A percentile compares a stretch with the other conserved stretches of the same genome.
phyloP scores from a whole-genome alignment of 768 basidiomycete species.

The Amylocystis lapponica region DNA sequence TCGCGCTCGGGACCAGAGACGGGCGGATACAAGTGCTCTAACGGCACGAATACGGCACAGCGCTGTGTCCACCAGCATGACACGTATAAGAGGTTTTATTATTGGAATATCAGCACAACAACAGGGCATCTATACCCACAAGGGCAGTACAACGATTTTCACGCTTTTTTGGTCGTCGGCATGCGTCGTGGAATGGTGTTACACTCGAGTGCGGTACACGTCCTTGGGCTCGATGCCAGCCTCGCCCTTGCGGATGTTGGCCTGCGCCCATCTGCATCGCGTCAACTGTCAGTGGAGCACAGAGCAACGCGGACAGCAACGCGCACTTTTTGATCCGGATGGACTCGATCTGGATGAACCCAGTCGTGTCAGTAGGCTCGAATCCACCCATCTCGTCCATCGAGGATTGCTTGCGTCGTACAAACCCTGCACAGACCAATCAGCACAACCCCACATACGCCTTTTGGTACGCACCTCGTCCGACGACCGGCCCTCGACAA shows the following conservation, averaged over 20 bases:
- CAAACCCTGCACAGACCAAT: constrained; percentile 52
- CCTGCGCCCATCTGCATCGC: constrained; percentile 70
- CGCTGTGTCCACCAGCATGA: too few species aligned
- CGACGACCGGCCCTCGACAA: constrained; percentile 88
- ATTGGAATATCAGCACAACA: too few species aligned
- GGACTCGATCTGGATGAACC: constrained; percentile 96
- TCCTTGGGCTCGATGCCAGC: constrained; percentile 15
- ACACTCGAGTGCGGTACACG: constrained; percentile 13
- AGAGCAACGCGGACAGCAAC: constrained; percentile 7
- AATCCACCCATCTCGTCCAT: constrained; percentile 99
- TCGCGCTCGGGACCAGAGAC: constrained; percentile 23
- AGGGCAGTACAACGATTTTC: too few species aligned
- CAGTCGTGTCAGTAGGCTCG: constrained; percentile 91
- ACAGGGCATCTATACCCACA: too few species aligned
- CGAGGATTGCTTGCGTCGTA: constrained; percentile 93
- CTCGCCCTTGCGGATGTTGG: constrained; percentile 77
- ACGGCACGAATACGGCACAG: too few species aligned
- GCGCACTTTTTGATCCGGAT: constrained; percentile 96
- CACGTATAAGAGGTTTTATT: too few species aligned
- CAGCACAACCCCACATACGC: too few species aligned
- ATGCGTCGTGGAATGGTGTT: too few species aligned
- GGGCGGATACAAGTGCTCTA: constrained; percentile 10
- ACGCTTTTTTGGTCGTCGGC: too few species aligned
- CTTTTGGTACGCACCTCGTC: constrained; percentile 55
- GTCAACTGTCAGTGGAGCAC: neutral